Evolutionary conservation across 1,139 yeast species (phyloP).

Genomic region (Pneumocystis jirovecii): DNA sequence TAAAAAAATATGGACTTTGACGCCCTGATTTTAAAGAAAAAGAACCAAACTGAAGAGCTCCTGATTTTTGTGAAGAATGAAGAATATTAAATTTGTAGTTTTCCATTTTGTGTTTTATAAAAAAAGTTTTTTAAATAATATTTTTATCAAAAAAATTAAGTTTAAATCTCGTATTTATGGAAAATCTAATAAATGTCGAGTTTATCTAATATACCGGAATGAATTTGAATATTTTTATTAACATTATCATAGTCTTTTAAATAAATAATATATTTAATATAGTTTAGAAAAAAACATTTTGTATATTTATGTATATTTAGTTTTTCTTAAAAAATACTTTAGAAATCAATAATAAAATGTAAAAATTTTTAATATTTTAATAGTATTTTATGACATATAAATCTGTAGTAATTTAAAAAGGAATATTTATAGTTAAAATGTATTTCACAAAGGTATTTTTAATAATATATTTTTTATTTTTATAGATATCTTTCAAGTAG

Average conservation of each 20-base stretch:
- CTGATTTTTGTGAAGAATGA: conserved; percentile 37
- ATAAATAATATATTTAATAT: too few relatives aligned
- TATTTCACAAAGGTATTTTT: neutral
- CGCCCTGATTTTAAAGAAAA: conserved; percentile 62
- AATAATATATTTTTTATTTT: neutral
- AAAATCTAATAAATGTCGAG: too few relatives aligned
- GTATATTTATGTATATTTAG: too few relatives aligned
- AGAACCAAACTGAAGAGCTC: conserved; percentile 45
- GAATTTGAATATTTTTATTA: neutral
- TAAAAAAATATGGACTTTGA: conserved; percentile 90
- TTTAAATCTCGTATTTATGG: neutral
- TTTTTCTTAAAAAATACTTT: too few relatives aligned
- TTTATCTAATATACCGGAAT: too few relatives aligned
- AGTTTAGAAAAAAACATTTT: neutral
- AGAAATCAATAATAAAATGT: too few relatives aligned
- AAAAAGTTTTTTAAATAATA: neutral
- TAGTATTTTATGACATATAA: neutral
- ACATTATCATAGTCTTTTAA: neutral
- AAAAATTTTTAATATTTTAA: too few relatives aligned
- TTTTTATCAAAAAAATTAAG: neutral
- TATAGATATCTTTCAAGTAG: neutral
- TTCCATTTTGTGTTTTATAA: neutral
- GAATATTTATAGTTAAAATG: neutral
- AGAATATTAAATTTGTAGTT: conserved; percentile 43
- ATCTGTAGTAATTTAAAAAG: neutral